These are phyloP conservation scores for Xylariomycetidae sp. DNA, from an alignment of 2,329 filamentous ascomycete genomes.

Conservation along the genomic window DNA sequence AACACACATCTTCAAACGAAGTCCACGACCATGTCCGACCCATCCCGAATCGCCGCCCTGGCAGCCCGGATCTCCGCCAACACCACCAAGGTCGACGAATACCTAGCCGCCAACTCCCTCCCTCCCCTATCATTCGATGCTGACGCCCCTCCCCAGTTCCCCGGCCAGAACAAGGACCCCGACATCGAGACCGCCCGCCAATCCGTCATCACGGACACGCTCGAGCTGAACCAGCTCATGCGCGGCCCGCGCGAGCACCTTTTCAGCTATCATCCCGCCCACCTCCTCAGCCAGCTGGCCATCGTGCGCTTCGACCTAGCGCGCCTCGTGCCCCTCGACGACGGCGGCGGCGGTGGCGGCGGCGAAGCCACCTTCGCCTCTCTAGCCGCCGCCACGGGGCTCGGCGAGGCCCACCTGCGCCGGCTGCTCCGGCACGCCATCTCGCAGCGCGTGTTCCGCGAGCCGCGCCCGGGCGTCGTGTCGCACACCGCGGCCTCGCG, in stretches of 20 bases:
- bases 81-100: slow-evolving; percentile 12
- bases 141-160: slow-evolving; percentile 6
- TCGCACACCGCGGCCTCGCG: slow-evolving; percentile 17
- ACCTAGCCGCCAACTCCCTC: slow-evolving; percentile 10
- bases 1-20: no score
- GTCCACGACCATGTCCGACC: no score
- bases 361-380: slow-evolving; percentile 10
- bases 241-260: slow-evolving; percentile 15
- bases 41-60: slow-evolving; percentile 1
- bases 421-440: slow-evolving; percentile 8
- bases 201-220: slow-evolving; percentile 10
- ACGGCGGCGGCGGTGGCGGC: no score
- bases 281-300: slow-evolving; percentile 5
- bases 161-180: slow-evolving; percentile 2
- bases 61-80: slow-evolving; percentile 7
- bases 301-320: slow-evolving; percentile 11
- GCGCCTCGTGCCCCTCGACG: slow-evolving; percentile 8
- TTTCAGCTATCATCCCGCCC: slow-evolving; percentile 9
- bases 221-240: slow-evolving; percentile 14
- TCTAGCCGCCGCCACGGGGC: slow-evolving; percentile 3
- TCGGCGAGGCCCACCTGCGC: slow-evolving; percentile 6
- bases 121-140: slow-evolving; percentile 14
- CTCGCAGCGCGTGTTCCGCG: slow-evolving; percentile 28
- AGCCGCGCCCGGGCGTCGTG: slow-evolving; percentile 14
- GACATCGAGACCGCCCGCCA: slow-evolving; percentile 8